Base-by-base conservation (phyloP, 2,329 filamentous ascomycete genomes). In the Trichoderma oligosporum region DNA sequence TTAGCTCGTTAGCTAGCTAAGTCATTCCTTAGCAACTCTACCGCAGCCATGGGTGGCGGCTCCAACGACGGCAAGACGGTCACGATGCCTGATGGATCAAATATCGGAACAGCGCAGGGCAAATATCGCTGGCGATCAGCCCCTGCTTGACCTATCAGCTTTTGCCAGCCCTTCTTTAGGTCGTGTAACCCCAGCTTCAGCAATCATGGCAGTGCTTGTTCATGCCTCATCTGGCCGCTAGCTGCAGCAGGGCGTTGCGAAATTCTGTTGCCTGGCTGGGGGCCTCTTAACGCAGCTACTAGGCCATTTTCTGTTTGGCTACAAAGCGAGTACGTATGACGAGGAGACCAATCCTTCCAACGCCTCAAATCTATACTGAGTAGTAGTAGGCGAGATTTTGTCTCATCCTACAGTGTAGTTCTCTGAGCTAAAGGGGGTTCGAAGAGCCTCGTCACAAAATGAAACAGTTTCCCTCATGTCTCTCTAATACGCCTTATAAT, bases 201-300 rank as follows among this genome's bases (percentile, higher is more conserved):
- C 35, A 24, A 24, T 14, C 33, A 56, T 47, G 42, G 42, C 42
- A 47, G 33, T 56, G 42, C 9, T 56, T 29, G 22, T 20, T 29
- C 36, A 45, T 29, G 31, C 52, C 41, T 47, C 31, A 33, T 20
- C n/a, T 12, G 29, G 33, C 24, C 18, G 4, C 5, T 25, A 6
- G 7, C 7, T 24, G 18, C 33, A 47, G 33, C 52, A 56, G 42
- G 53, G 33, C 44, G 18, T n/a, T 16, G 18, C 14, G 14, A 14
- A 42, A 48, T 49, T 42, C 42, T 33, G 20, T 49, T 47, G 36
- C 45, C 54, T 35, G 45, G 27, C 54, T 35, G 45, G 27, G 4
- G 6, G 8, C 9, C 29, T 31, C 29, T 35, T n/a, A n/a, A n/a
- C 11, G n/a, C 39, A 45, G 14, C n/a, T 14, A 12, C 51, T 35